phyloP scores from a whole-genome alignment of 2,329 filamentous ascomycete species.

The Plectosphaerella sp. region DNA sequence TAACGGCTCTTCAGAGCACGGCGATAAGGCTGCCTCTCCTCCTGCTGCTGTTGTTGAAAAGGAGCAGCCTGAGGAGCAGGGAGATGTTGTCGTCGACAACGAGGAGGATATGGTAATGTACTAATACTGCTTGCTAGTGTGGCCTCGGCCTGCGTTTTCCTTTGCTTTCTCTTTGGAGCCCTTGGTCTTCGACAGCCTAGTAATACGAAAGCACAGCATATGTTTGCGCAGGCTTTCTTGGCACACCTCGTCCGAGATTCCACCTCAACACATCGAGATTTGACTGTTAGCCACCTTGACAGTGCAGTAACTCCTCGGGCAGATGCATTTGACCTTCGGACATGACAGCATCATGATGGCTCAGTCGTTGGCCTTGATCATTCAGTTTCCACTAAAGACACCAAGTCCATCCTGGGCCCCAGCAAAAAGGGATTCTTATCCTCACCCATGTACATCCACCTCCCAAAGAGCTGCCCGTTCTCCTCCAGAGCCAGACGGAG shows the following conservation, averaged over 20 bases:
- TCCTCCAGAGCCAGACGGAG: conserved; percentile 1
- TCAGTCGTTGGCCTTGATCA: too few species aligned
- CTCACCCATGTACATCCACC: not conserved
- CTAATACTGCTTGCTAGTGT: conserved; percentile 34
- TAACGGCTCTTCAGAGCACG: conserved; percentile 23
- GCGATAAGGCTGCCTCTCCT: conserved; percentile 17
- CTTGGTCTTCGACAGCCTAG: not conserved
- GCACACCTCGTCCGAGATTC: too few species aligned
- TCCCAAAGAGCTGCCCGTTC: conserved; percentile 6
- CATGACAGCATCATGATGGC: too few species aligned
- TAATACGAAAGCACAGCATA: too few species aligned
- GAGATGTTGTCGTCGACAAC: conserved; percentile 75
- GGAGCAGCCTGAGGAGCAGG: conserved; percentile 62
- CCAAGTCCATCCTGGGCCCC: too few species aligned
- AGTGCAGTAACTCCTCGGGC: too few species aligned
- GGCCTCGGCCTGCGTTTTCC: not conserved
- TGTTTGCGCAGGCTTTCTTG: too few species aligned
- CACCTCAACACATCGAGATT: too few species aligned
- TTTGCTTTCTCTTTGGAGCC: not conserved
- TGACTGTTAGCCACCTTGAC: too few species aligned
- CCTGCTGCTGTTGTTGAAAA: conserved; percentile 21
- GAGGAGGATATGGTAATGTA: conserved; percentile 93
- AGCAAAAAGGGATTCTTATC: too few species aligned
- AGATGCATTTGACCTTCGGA: too few species aligned
- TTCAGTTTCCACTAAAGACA: too few species aligned